Conservation (phyloP, 768 basidiomycete genomes). For the Kwoniella europaea region DNA sequence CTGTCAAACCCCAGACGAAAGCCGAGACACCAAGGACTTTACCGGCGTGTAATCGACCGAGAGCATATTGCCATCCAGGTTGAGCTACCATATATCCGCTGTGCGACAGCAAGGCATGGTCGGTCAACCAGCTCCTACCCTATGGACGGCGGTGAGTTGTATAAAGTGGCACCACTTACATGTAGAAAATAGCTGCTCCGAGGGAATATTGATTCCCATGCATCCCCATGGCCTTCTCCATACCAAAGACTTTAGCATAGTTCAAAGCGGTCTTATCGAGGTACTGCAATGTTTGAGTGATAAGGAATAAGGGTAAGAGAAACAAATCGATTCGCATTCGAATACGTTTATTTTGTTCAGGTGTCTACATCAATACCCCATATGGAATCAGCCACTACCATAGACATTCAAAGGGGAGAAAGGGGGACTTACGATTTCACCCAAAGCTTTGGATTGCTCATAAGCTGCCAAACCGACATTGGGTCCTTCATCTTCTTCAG, state of each 20-base stretch:
- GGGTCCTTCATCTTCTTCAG: slow-evolving; percentile 46
- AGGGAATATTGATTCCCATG: slow-evolving; percentile 49
- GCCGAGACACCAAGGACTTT: slow-evolving; percentile 54
- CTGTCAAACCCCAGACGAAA: slow-evolving; percentile 55
- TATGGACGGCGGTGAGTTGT: no score
- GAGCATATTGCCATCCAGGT: slow-evolving; percentile 48
- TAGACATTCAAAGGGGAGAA: not conserved
- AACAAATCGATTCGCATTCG: slow-evolving; percentile 53
- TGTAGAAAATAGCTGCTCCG: slow-evolving; percentile 45
- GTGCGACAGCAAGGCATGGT: slow-evolving; percentile 18
- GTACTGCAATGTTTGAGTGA: slow-evolving; percentile 56
- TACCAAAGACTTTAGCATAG: slow-evolving; percentile 57
- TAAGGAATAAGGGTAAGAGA: slow-evolving; percentile 54
- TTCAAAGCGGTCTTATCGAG: slow-evolving; percentile 52
- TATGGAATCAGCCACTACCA: not conserved
- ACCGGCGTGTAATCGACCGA: slow-evolving; percentile 56
- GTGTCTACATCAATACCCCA: slow-evolving; percentile 34
- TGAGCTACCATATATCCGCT: slow-evolving; percentile 54
- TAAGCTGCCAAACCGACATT: slow-evolving; percentile 54
- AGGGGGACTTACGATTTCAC: slow-evolving; percentile 45
- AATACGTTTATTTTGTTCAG: slow-evolving; percentile 51
- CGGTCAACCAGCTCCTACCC: no score
- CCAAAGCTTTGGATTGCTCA: slow-evolving; percentile 49
- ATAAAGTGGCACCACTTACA: slow-evolving; percentile 12
- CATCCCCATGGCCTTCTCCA: slow-evolving; percentile 54